These are phyloP conservation scores for Candida coleopterorum DNA, from an alignment of 805 yeast genomes.

Conservation along the genomic window DNA sequence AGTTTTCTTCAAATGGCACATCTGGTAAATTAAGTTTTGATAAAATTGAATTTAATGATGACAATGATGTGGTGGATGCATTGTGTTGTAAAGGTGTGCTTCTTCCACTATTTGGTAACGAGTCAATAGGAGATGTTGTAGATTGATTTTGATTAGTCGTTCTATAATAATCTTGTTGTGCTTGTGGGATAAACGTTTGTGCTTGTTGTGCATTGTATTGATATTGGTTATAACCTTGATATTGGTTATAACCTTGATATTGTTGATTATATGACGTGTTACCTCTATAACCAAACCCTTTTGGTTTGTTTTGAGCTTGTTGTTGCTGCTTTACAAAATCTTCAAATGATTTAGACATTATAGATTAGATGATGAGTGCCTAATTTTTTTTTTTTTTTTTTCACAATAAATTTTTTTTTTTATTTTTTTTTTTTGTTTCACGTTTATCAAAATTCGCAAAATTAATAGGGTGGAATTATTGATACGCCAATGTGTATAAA, in stretches of 20 bases:
- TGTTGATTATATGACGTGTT: conserved; percentile 6
- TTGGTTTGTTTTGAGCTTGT: conserved; percentile 26
- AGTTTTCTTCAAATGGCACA: conserved; percentile 60
- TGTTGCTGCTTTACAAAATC: conserved; percentile 49
- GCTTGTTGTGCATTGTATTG: conserved; percentile 6
- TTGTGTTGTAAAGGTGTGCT: conserved; percentile 31
- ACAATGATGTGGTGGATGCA: conserved; percentile 65
- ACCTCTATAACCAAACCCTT: conserved; percentile 24
- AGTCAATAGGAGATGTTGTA: conserved; percentile 21
- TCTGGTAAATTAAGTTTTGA: conserved; percentile 50
- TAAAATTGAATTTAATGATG: conserved; percentile 68
- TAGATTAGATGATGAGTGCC: not conserved
- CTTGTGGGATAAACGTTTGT: conserved; percentile 9
- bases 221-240: conserved; percentile 9
- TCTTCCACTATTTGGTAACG: conserved; percentile 32
- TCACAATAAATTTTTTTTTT: not conserved
- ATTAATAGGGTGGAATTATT: no score
- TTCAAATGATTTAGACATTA: conserved; percentile 39
- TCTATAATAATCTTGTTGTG: conserved; percentile 5
- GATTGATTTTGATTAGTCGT: conserved; percentile 10
- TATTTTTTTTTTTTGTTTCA: not conserved
- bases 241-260: conserved; percentile 3
- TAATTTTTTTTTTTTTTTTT: conserved; percentile 2
- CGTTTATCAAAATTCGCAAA: no score
- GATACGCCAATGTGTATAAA: no score